Conservation (phyloP, 768 basidiomycete genomes). For the Leccinum subtestaceum region DNA sequence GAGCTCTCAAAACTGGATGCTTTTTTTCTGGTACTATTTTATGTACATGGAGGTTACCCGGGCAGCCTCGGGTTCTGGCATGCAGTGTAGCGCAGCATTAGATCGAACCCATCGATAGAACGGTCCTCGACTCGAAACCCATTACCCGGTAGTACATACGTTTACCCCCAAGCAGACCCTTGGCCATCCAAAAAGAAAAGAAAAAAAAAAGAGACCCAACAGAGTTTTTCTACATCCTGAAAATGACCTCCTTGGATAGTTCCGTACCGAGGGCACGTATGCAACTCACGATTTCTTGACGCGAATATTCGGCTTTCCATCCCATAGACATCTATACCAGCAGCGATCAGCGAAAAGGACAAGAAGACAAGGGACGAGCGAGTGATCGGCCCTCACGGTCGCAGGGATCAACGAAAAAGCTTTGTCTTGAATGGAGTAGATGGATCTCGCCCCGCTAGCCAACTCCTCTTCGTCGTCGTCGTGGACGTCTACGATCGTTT, state of each 20-base stretch:
- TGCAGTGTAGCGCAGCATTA: not conserved
- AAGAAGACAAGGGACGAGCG: not conserved
- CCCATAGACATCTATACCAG: conserved; percentile 19
- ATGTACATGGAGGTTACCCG: too few species aligned
- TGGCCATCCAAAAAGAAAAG: not conserved
- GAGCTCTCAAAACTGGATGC: too few species aligned
- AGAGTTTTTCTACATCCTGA: conserved; percentile 24
- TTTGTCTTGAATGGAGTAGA: conserved; percentile 23
- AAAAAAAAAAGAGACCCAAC: not conserved
- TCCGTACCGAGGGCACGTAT: conserved; percentile 44
- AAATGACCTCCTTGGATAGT: conserved; percentile 40
- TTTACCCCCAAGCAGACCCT: not conserved
- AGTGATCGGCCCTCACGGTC: conserved; percentile 19
- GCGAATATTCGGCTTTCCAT: conserved; percentile 31
- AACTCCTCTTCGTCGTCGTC: conserved; percentile 19
- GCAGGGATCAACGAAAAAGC: conserved; percentile 24
- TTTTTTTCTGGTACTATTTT: too few species aligned
- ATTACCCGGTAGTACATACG: not conserved
- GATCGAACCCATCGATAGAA: not conserved
- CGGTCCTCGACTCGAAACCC: not conserved
- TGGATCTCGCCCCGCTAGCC: conserved; percentile 18
- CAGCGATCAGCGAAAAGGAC: conserved; percentile 5
- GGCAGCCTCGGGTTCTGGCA: too few species aligned
- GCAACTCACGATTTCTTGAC: conserved; percentile 40
- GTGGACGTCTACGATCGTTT: conserved; percentile 14